A percentile compares a stretch with the other conserved stretches of the same genome.
phyloP scores from a whole-genome alignment of 352 stramenopile species.

The Phytophthora pini region DNA sequence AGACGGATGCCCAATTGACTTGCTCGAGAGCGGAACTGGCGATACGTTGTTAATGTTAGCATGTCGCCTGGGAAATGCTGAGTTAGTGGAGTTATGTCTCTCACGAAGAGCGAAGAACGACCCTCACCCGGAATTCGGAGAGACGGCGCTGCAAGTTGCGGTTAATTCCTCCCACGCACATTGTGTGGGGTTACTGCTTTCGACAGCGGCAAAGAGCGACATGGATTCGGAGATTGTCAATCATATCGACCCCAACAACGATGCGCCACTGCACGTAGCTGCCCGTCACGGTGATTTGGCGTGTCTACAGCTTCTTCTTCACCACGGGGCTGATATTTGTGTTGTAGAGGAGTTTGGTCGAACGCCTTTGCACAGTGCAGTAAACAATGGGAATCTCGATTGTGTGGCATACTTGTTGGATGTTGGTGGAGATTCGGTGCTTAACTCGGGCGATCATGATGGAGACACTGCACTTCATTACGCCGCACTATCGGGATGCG shows the following conservation, averaged over 20 bases:
- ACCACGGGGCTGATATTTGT: constrained; percentile 84
- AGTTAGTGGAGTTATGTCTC: constrained; percentile 76
- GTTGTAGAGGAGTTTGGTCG: constrained; percentile 83
- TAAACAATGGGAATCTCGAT: constrained; percentile 62
- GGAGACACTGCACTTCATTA: constrained; percentile 85
- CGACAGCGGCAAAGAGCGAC: constrained; percentile 80
- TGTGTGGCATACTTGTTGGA: constrained; percentile 87
- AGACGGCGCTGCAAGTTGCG: constrained; percentile 81
- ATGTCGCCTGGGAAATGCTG: constrained; percentile 63
- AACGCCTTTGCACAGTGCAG: constrained; percentile 81
- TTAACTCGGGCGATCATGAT: constrained; percentile 80
- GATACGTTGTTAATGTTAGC: constrained; percentile 87
- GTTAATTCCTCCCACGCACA: constrained; percentile 66
- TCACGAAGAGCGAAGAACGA: constrained; percentile 85
- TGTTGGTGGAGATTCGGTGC: constrained; percentile 78
- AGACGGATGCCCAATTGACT: constrained; percentile 77
- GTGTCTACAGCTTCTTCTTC: constrained; percentile 75
- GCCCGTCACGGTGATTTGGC: constrained; percentile 70
- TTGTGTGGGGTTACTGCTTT: constrained; percentile 69
- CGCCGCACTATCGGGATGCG: constrained; percentile 62
- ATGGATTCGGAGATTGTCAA: constrained; percentile 91
- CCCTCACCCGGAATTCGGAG: constrained; percentile 84
- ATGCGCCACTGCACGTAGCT: constrained; percentile 83
- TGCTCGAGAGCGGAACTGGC: constrained; percentile 71
- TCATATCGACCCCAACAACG: constrained; percentile 82